Base-by-base conservation (phyloP, 179 eudicot genomes). In the Nepenthes alata region DNA sequence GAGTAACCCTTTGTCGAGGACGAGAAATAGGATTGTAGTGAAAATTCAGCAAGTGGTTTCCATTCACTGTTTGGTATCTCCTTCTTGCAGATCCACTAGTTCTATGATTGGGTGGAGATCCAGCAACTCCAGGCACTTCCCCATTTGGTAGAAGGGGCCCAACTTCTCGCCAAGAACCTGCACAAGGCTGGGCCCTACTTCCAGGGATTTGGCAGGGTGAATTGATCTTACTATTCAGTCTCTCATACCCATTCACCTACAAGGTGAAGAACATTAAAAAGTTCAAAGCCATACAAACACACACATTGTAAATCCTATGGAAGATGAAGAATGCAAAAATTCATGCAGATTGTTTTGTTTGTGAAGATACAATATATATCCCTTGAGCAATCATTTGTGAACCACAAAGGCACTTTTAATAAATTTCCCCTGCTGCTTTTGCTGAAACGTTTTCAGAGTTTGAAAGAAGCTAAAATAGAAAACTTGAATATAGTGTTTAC, bases 31-130 rank as follows among this genome's bases (percentile, higher is more conserved):
- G 93, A 58, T 85, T 85, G 65, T 86, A 91, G 6, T 89, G 91
- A 70, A 91, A 91, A 80, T 91, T 91, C 65, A 91, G 81, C 70
- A 91, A 81, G 84, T 91, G 95, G 71, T 91, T 91, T n/a, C 80
- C 91, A 68, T 78, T 91, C 66, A 83, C 78, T 67, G 72, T 72
- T 72, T 85, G 98, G 34, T 80, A 60, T 59, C 79, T 86, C 65
- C 81, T 83, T 62, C 82, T 82, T 2, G 78, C 67, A 41, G 85
- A 77, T 49, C 82, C 82, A 66, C 67, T 72, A 55, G 58, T 13
- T 63, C 76, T 71, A 52, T 72, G 66, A 69, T 51, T 78, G 44
- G 76, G 82, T 9, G 77, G 79, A 69, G 82, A 75, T 45, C 69
- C 62, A 50, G 25, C 11, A 53, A 64, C 16, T 50, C 47, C 74